Evolutionary conservation across 208 protist genomes (phyloP), one percentile per base, ranked within the genome.

Genomic region (Leishmania martiniquensis): DNA sequence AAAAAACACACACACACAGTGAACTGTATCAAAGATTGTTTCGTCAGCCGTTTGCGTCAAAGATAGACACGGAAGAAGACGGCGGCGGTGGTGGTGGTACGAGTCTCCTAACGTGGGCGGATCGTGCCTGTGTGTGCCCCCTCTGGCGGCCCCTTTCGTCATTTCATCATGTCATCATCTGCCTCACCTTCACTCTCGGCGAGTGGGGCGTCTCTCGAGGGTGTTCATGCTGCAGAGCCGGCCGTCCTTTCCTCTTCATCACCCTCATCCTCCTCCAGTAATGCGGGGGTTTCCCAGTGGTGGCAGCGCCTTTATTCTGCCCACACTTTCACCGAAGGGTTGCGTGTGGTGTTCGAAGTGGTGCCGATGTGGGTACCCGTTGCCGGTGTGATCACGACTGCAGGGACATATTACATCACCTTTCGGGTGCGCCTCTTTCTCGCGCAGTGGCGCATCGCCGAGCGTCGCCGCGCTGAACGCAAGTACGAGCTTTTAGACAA

Each of bases 341-440:
- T 82, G 15, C 75, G 70, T 0, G 89, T 87, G 17, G 60, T 96
- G 39, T 87, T 91, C 45, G 86, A 80, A 45, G 84, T 89, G 15
- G 75, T 95, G 60, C 94, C 94, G 13, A 54, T 71, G 17, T 97
- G 94, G 92, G 66, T 95, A 7, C 92, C 94, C 39, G 86, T 87
- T 25, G 87, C 87, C 5, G 82, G 85, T 34, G 71, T 88, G 22
- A 39, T 89, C 34, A 73, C 84, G 4, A 85, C 79, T 32, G 75
- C 90, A 39, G 86, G 80, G 22, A 66, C 77, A 25, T 97, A 97
- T 84, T 86, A 89, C 67, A 44, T 90, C 7, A 85, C 77, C 17
- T 89, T 96, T 74, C 92, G 91, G 25, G 72, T 93, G 17, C 91
- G 92, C 32, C 79, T 97, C 52, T 93, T 92, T 52, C 75, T 96